Evolutionary conservation across 352 stramenopile genomes (phyloP).

Genomic region (Pelagophyceae sp.): DNA sequence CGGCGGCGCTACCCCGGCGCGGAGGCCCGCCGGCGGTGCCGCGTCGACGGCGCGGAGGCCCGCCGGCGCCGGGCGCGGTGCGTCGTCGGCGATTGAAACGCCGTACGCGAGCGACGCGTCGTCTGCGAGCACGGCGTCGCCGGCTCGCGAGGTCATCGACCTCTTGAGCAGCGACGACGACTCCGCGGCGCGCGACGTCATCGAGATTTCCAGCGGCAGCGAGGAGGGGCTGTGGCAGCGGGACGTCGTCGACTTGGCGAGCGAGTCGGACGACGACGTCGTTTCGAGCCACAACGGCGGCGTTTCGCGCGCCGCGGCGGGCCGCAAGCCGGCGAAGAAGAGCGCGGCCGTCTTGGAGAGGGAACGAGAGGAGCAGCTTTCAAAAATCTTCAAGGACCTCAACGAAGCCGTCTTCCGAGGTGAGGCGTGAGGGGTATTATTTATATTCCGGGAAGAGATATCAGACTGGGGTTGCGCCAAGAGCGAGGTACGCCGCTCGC

Average conservation of each 20-base stretch:
- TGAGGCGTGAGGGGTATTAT: neutral
- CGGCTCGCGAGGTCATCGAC: neutral
- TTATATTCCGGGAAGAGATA: too few relatives aligned
- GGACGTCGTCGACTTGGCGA: neutral
- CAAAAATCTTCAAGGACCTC: neutral
- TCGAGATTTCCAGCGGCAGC: too few relatives aligned
- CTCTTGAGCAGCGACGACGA: neutral
- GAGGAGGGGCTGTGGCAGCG: too few relatives aligned
- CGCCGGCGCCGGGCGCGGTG: too few relatives aligned
- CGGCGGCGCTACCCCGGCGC: too few relatives aligned
- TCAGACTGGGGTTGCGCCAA: too few relatives aligned
- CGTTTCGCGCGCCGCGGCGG: neutral
- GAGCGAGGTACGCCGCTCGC: too few relatives aligned
- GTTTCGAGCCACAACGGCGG: neutral
- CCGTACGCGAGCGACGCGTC: too few relatives aligned
- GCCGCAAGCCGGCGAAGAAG: neutral
- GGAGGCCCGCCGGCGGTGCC: too few relatives aligned
- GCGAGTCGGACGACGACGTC: neutral
- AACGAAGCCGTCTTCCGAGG: constrained; percentile 1
- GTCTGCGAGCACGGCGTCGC: too few relatives aligned
- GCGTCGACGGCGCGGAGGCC: too few relatives aligned
- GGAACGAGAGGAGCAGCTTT: neutral
- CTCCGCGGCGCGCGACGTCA: neutral
- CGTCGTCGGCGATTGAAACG: too few relatives aligned
- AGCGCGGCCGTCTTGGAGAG: neutral